Base-by-base conservation (phyloP, 352 stramenopile genomes). In the Blastocystis sp. region DNA sequence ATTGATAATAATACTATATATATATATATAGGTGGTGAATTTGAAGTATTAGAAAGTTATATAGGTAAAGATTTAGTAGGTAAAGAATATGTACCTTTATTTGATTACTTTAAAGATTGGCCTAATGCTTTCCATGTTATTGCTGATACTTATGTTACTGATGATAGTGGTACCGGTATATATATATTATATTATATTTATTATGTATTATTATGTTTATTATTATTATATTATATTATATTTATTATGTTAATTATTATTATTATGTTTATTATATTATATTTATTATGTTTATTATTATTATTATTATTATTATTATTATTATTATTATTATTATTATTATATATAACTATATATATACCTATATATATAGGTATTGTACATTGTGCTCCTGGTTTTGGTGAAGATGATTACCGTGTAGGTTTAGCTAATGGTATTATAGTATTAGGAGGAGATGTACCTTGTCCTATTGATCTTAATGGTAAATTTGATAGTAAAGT, bases 341-440 rank as follows among this genome's bases (percentile, higher is more conserved):
- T n/a, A n/a, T n/a, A n/a, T n/a, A n/a, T n/a, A n/a, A n/a, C n/a
- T n/a, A n/a, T n/a, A n/a, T n/a, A n/a, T n/a, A n/a, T n/a, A n/a
- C n/a, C n/a, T n/a, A n/a, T n/a, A n/a, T n/a, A n/a, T n/a, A n/a
- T n/a, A n/a, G 89, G 88, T 57, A 94, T 96, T 55, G 87, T 97
- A 19, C 89, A 97, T 74, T 85, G 96, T 70, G 86, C 91, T 4
- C 89, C 91, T 1, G 92, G 87, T 3, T 99, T 97, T 68, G 91
- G 91, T 77, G 91, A 99, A 69, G 91, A 98, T 70, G 91, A 99
- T 91, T 96, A 95, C 78, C 84, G 91, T 39, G 91, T 98, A 27
- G 97, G 91, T 65, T 72, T 97, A 36, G 83, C 80, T 31, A 73
- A 95, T 59, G 81, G 79, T 21, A 77, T 99, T 43, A 82, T 92